phyloP scores from a whole-genome alignment of 2,329 filamentous ascomycete species.

The Phialophora macrospora region DNA sequence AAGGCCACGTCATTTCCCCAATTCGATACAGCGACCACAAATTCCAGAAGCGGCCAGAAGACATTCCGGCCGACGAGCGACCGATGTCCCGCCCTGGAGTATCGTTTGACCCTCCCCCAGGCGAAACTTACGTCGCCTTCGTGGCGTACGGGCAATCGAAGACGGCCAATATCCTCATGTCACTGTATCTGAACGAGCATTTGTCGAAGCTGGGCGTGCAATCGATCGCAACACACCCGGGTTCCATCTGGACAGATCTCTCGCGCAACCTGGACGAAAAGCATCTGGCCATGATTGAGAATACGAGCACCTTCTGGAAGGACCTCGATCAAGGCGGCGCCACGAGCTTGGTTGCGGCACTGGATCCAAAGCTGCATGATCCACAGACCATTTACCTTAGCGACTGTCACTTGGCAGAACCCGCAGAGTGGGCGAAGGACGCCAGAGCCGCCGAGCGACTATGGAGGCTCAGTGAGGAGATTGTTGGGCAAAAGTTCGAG shows the following conservation, averaged over 20 bases:
- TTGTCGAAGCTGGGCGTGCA: slow-evolving; percentile 47
- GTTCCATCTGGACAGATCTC: slow-evolving; percentile 38
- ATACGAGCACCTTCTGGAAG: slow-evolving; percentile 40
- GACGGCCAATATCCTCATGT: slow-evolving; percentile 54
- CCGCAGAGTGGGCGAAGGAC: slow-evolving; percentile 41
- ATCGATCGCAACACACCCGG: slow-evolving; percentile 51
- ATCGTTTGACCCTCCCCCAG: slow-evolving; percentile 35
- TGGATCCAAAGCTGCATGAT: slow-evolving; percentile 49
- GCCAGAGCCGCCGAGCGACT: slow-evolving; percentile 31
- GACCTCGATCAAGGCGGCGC: slow-evolving; percentile 38
- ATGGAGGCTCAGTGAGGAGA: slow-evolving; percentile 34
- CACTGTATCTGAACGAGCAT: slow-evolving; percentile 47
- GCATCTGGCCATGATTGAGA: slow-evolving; percentile 36
- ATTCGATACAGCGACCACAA: slow-evolving; percentile 47
- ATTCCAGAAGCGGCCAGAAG: slow-evolving; percentile 41
- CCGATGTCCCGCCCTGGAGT: slow-evolving; percentile 20
- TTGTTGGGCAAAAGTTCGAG: slow-evolving; percentile 46
- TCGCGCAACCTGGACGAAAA: slow-evolving; percentile 40
- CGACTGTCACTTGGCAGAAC: slow-evolving; percentile 45
- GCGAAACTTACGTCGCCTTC: slow-evolving; percentile 45
- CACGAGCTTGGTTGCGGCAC: slow-evolving; percentile 52
- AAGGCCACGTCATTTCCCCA: slow-evolving; percentile 40
- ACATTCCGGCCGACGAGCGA: slow-evolving; percentile 27
- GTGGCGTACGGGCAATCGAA: slow-evolving; percentile 54
- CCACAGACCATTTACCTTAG: slow-evolving; percentile 42